phyloP scores from a whole-genome alignment of 2,329 filamentous ascomycete species.

The Colletotrichum somersetense region DNA sequence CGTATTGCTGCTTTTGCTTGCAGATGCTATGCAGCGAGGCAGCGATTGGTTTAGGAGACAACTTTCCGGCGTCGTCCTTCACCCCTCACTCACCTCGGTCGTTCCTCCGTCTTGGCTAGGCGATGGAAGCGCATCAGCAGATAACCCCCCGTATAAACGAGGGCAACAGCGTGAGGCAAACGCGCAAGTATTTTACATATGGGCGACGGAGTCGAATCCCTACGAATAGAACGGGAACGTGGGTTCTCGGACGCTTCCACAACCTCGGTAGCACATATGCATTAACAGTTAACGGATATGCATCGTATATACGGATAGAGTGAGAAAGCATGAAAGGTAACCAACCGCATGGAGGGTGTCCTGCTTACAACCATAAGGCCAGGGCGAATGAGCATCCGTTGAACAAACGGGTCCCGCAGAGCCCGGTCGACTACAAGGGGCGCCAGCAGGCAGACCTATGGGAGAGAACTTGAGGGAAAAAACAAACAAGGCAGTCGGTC shows the following conservation, averaged over 20 bases:
- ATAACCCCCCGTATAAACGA: background rate
- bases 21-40: conserved; percentile 12
- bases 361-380: background rate
- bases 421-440: background rate
- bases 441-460: background rate
- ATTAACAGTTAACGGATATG: background rate
- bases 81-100: background rate
- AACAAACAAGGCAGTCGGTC: conserved; percentile 16
- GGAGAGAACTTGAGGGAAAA: background rate
- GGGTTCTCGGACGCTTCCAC: background rate
- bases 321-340: background rate
- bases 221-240: conserved; percentile 17
- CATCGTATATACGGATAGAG: background rate
- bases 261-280: background rate
- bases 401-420: background rate
- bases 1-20: conserved; percentile 29
- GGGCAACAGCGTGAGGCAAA: conserved; percentile 23
- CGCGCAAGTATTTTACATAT: background rate
- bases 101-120: too few relatives aligned
- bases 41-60: conserved; percentile 30
- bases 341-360: background rate
- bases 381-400: background rate
- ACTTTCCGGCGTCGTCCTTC: background rate
- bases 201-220: background rate
- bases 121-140: conserved; percentile 13